Evolutionary conservation across 2,329 filamentous ascomycete species (phyloP), one percentile per base, ranked within the genome.

Genomic region (Colletotrichum lini): DNA sequence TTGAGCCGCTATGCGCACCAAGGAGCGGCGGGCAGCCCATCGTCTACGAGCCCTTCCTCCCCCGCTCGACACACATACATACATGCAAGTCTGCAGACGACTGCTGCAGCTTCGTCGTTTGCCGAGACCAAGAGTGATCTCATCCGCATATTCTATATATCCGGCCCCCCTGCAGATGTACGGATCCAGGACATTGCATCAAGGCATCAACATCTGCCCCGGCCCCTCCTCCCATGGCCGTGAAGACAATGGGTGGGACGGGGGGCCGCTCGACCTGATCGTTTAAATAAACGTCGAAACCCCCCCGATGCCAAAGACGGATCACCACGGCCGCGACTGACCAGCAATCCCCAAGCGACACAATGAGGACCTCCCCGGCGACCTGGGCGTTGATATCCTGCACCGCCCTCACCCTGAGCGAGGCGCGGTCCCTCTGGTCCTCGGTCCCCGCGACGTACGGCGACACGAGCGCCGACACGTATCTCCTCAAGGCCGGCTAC

Each of bases 401-500:
- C 9, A 21, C 58, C 45, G 13, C 26, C 45, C 15, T 60, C 35
- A 47, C 49, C 6, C 18, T 56, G 30, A 60, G 62, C 38, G 62
- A 70, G 12, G 67, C 67, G 3, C 54, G 62, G 9, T 72, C 60
- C 3, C 42, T 72, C 4, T 70, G 66, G 70, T 72, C 70, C 26
- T 70, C 66, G 0, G 35, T 42, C 2, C 70, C 70, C 13, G 66
- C 70, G 12, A 58, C 60, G 12, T 69, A 61, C 35, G 66, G 66
- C 0, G 69, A 68, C 3, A 52, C 58, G 40, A 53, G 67, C 23
- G 65, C 57, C 8, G 58, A 68, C 9, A 52, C n/a, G 6, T 71
- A 73, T 18, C 16, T 73, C 5, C 63, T 83, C n/a, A 80, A 78
- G 73, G 76, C 80, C 3, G 79, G 78, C 1, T 87, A 85, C 73